Conservation (phyloP, 108 stramenopile species). For the Mayamaea pseudoterrestris region DNA sequence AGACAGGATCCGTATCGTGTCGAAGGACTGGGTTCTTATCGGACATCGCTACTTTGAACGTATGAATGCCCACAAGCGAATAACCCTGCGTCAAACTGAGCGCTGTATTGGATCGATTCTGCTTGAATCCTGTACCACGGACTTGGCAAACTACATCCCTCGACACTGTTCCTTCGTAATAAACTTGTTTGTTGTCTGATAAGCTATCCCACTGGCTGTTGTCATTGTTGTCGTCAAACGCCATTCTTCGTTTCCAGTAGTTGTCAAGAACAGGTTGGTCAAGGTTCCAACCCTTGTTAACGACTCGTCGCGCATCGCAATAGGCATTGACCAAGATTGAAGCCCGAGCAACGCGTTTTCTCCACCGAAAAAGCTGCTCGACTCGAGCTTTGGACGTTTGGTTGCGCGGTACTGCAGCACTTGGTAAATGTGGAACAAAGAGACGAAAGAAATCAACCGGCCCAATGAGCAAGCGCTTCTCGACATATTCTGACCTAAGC, state of each 20-base stretch:
- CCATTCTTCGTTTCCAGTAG: conserved; percentile 23
- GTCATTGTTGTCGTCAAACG: conserved; percentile 51
- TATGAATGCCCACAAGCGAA: conserved; percentile 40
- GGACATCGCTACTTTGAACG: conserved; percentile 15
- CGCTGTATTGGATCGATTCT: conserved; percentile 1
- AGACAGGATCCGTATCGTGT: conserved; percentile 38
- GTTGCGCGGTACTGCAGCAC: conserved; percentile 20
- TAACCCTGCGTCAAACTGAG: conserved; percentile 40
- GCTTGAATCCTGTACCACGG: conserved; percentile 1
- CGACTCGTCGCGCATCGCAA: conserved; percentile 29
- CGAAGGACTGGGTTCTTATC: conserved; percentile 11
- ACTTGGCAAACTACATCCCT: conserved; percentile 35
- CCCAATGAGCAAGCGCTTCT: conserved; percentile 32
- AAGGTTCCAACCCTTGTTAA: conserved; percentile 48
- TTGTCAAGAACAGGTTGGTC: neutral
- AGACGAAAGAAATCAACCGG: conserved; percentile 58
- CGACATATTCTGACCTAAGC: conserved; percentile 18
- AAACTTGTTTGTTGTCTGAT: conserved; percentile 36
- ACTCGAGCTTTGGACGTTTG: conserved; percentile 31
- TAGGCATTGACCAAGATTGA: conserved; percentile 43
- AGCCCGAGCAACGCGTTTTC: conserved; percentile 50
- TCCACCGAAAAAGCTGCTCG: conserved; percentile 27
- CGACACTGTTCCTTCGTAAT: conserved; percentile 56
- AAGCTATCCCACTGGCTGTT: conserved; percentile 40
- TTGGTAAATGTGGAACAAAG: conserved; percentile 37